A percentile compares a stretch with the other conserved stretches of the same genome.
Evolutionary conservation across 768 basidiomycete genomes (phyloP).

Genomic region (Termitomyces sp.): DNA sequence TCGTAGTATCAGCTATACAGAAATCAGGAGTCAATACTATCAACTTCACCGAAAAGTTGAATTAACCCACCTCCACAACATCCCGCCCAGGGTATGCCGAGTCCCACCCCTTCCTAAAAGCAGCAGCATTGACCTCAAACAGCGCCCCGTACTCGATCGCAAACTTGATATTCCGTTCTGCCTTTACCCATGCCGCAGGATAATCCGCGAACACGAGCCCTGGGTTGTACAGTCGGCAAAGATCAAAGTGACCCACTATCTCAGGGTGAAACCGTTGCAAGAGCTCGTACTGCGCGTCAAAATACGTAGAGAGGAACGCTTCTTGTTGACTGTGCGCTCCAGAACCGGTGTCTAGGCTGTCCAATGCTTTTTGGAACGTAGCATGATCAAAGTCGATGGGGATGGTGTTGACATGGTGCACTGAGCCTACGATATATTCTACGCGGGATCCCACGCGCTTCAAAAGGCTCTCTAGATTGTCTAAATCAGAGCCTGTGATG

Average conservation of each 20-base stretch:
- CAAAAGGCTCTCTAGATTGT: slow-evolving; percentile 50
- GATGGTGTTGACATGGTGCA: slow-evolving; percentile 84
- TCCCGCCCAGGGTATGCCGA: slow-evolving; percentile 81
- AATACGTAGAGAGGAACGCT: slow-evolving; percentile 61
- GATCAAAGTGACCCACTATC: slow-evolving; percentile 89
- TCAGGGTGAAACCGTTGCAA: slow-evolving; percentile 73
- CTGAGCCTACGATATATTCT: slow-evolving; percentile 87
- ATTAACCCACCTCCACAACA: slow-evolving; percentile 54
- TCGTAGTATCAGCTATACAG: slow-evolving; percentile 59
- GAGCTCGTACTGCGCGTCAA: slow-evolving; percentile 80
- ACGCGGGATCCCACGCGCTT: slow-evolving; percentile 43
- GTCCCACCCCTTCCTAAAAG: slow-evolving; percentile 87
- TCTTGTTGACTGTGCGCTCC: slow-evolving; percentile 24
- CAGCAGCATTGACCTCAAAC: slow-evolving; percentile 92
- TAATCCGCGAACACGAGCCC: slow-evolving; percentile 48
- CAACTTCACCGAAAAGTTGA: slow-evolving; percentile 1
- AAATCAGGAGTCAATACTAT: not conserved
- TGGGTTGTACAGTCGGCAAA: slow-evolving; percentile 84
- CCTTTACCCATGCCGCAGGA: slow-evolving; percentile 54
- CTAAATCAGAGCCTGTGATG: slow-evolving; percentile 67
- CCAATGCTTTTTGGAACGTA: slow-evolving; percentile 63
- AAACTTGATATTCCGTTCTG: slow-evolving; percentile 70
- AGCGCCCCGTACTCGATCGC: slow-evolving; percentile 82
- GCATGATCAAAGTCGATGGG: slow-evolving; percentile 89
- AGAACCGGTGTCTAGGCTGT: slow-evolving; percentile 23